Evolutionary conservation across 768 basidiomycete species (phyloP).

Genomic region (Lentinula guzmanii): DNA sequence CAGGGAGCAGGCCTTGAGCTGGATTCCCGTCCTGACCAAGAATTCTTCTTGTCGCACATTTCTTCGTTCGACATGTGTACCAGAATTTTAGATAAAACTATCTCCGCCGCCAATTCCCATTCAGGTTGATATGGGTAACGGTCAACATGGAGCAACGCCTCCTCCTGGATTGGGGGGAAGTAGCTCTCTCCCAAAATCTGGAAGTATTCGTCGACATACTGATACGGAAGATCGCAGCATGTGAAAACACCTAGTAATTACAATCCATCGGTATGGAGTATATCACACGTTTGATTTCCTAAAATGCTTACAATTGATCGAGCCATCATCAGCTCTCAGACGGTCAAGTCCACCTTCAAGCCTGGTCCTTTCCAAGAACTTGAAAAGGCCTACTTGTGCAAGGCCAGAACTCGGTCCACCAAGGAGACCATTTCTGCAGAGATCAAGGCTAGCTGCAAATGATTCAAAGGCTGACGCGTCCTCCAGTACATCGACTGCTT

Average conservation of each 20-base stretch:
- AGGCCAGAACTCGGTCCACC: constrained; percentile 18
- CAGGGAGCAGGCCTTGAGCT: not conserved
- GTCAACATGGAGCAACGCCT: constrained; percentile 17
- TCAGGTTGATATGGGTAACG: constrained; percentile 12
- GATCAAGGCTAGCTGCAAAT: constrained; percentile 16
- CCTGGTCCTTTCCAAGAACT: constrained; percentile 16
- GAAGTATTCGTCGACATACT: constrained; percentile 19
- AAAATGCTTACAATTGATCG: constrained; percentile 13
- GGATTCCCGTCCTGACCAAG: not conserved
- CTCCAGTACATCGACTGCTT: constrained; percentile 17
- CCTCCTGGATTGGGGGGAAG: constrained; percentile 14
- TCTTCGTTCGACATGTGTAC: not conserved
- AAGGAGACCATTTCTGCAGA: constrained; percentile 18
- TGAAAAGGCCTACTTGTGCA: constrained; percentile 16
- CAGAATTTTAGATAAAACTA: not conserved
- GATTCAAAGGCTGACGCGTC: constrained; percentile 15
- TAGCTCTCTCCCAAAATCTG: constrained; percentile 15
- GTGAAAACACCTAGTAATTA: constrained; percentile 16
- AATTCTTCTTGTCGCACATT: not conserved
- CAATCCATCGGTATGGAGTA: not conserved
- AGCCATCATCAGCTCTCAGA: constrained; percentile 13
- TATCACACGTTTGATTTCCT: not conserved
- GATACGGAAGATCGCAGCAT: constrained; percentile 19
- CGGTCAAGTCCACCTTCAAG: constrained; percentile 10
- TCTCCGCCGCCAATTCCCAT: not conserved